These are phyloP conservation scores for Monosporascus sp. DNA, from an alignment of 2,329 filamentous ascomycete species.

Conservation along the genomic window DNA sequence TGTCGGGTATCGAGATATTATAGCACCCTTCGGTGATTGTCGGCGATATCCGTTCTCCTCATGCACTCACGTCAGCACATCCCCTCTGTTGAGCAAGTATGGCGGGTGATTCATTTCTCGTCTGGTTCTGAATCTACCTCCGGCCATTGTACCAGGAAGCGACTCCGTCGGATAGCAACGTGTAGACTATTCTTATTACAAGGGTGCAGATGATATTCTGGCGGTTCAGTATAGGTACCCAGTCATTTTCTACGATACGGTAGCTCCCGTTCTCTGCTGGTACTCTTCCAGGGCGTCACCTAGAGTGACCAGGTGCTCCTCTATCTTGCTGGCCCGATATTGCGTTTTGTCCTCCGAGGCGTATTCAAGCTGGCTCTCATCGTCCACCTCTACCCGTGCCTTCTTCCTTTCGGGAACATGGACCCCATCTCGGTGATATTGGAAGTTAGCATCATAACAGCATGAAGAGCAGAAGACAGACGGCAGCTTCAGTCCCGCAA, in stretches of 20 bases:
- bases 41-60: no score
- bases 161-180: no score
- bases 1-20: no score
- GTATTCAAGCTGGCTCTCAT: constrained; percentile 21
- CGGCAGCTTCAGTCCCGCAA: constrained; percentile 29
- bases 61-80: no score
- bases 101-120: no score
- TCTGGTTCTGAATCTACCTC: no score
- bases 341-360: constrained; percentile 16
- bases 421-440: constrained; percentile 32
- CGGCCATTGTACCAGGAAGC: no score
- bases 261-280: constrained; percentile 13
- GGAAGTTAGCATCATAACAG: constrained; percentile 38
- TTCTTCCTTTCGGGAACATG: constrained; percentile 25
- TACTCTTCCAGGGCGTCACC: constrained; percentile 20
- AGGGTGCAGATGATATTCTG: no score
- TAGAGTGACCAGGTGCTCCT: constrained; percentile 21
- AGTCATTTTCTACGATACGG: constrained; percentile 3
- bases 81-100: no score
- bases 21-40: no score
- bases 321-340: constrained; percentile 22
- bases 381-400: constrained; percentile 18
- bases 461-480: constrained; percentile 37
- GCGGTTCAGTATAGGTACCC: not conserved
- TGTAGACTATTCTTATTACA: no score